A percentile compares a stretch with the other conserved stretches of the same genome.
Evolutionary conservation across 2,329 filamentous ascomycete species (phyloP).

Genomic region (Fusarium graminum): DNA sequence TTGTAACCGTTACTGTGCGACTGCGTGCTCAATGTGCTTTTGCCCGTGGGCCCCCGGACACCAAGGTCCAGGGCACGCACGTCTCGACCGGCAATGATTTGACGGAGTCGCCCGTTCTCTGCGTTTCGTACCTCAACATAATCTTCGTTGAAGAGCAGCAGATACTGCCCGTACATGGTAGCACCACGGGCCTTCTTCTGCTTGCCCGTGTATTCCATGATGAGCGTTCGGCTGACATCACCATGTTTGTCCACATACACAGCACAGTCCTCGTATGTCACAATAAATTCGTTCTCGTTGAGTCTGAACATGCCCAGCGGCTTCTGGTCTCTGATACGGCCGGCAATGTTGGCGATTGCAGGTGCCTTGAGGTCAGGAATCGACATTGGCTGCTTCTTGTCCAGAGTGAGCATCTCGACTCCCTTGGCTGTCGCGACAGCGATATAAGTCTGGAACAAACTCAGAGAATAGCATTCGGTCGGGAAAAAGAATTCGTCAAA

Average conservation of each 20-base stretch:
- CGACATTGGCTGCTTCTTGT: slow-evolving; percentile 96
- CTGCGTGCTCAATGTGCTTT: slow-evolving; percentile 56
- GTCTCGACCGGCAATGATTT: slow-evolving; percentile 93
- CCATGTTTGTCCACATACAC: slow-evolving; percentile 99
- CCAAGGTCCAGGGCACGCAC: slow-evolving; percentile 93
- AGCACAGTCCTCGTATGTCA: slow-evolving; percentile 95
- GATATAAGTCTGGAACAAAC: slow-evolving; percentile 94
- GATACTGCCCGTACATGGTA: slow-evolving; percentile 90
- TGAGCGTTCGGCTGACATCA: slow-evolving; percentile 91
- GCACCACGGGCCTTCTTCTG: slow-evolving; percentile 81
- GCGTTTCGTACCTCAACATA: slow-evolving; percentile 98
- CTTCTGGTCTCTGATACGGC: slow-evolving; percentile 82
- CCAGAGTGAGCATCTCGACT: slow-evolving; percentile 94
- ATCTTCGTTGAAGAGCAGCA: slow-evolving; percentile 93
- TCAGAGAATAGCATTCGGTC: slow-evolving; percentile 92
- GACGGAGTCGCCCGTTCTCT: slow-evolving; percentile 90
- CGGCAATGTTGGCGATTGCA: slow-evolving; percentile 86
- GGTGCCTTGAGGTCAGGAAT: slow-evolving; percentile 87
- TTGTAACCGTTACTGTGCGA: slow-evolving; percentile 53
- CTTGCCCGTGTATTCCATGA: slow-evolving; percentile 99
- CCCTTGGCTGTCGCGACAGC: slow-evolving; percentile 92
- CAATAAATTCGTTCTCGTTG: slow-evolving; percentile 90
- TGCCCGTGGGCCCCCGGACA: slow-evolving; percentile 71
- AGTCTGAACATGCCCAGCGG: slow-evolving; percentile 97
- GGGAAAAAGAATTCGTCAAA: slow-evolving; percentile 99